Percentiles rank a stretch among this genome's conserved stretches.
Evolutionary conservation across 2,329 filamentous ascomycete genomes (phyloP).

Genomic region (Chrysoporthe deuterocubensis): DNA sequence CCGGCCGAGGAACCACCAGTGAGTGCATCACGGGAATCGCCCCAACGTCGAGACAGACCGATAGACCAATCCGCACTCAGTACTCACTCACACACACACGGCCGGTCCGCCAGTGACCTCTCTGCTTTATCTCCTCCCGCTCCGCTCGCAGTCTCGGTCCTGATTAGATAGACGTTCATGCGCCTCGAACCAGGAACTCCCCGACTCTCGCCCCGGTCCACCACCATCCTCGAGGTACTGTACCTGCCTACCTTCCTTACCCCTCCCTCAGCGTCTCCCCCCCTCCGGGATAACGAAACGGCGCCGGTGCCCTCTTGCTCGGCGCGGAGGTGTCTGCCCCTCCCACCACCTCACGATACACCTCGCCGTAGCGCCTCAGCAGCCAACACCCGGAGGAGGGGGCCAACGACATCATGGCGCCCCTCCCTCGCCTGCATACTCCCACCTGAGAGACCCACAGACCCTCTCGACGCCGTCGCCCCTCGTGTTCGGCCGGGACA

Average conservation of each 20-base stretch:
- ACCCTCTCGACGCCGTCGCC: not conserved
- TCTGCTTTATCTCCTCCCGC: not conserved
- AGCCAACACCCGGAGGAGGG: not conserved
- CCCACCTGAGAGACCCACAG: not conserved
- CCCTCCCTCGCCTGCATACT: not conserved
- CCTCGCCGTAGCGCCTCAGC: not conserved
- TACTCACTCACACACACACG: not conserved
- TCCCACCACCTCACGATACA: not conserved
- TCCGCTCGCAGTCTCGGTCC: not conserved
- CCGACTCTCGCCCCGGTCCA: not conserved
- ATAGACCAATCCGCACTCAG: conserved; percentile 1
- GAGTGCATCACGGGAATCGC: not conserved
- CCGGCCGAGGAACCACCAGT: not conserved
- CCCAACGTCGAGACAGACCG: not conserved
- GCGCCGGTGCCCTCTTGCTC: not conserved
- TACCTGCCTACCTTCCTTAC: not conserved
- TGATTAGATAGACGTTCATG: not conserved
- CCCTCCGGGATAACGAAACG: not conserved
- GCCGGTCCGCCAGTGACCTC: not conserved
- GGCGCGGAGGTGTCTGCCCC: not conserved
- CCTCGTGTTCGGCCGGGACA: not conserved
- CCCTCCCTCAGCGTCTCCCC: not conserved
- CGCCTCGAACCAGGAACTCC: not conserved
- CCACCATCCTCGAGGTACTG: not conserved
- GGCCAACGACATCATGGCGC: not conserved